Conservation (phyloP, 257 asterid species). For the Scutellaria galericulata region DNA sequence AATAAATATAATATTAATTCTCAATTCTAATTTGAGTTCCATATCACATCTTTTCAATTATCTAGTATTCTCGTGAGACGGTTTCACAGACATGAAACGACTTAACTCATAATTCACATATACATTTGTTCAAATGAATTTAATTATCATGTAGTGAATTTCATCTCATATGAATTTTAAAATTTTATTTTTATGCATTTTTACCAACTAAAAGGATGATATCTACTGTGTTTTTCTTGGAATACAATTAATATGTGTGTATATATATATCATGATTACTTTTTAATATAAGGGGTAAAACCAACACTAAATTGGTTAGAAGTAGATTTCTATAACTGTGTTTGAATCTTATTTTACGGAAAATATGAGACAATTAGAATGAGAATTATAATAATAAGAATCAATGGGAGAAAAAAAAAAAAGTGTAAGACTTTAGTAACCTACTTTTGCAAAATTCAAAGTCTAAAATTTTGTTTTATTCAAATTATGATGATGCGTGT, state of each 20-base stretch:
- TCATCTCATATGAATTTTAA: no score
- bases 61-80: no score
- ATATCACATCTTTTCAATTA: no score
- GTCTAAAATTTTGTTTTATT: background rate
- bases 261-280: background rate
- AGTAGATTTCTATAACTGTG: background rate
- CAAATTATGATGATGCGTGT: background rate
- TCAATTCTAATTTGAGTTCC: no score
- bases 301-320: background rate
- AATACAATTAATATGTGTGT: background rate
- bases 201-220: no score
- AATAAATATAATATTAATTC: no score
- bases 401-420: background rate
- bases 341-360: background rate
- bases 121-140: no score
- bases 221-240: no score
- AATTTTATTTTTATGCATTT: no score
- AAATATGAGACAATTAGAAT: background rate
- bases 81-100: no score
- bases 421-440: background rate
- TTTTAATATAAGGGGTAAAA: background rate
- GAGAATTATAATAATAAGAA: background rate
- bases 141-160: no score
- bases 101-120: no score
- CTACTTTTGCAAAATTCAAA: conserved; percentile 4